These are phyloP conservation scores for Pythium volutum DNA, from an alignment of 352 stramenopile species.

Conservation along the genomic window DNA sequence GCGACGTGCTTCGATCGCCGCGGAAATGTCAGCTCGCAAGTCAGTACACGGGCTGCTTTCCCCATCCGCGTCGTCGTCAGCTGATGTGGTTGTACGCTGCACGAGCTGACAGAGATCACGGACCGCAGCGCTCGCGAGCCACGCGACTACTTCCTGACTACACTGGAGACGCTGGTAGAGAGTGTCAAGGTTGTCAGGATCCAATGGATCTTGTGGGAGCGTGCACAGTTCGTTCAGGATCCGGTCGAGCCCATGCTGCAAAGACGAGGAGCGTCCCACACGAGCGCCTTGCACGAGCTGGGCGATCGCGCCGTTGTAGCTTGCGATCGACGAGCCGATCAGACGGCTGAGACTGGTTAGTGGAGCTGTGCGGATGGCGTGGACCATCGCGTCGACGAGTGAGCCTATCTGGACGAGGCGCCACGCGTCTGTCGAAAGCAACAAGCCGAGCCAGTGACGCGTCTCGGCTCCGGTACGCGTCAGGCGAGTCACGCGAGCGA, in stretches of 20 bases:
- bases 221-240: constrained; percentile 9
- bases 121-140: constrained; percentile 9
- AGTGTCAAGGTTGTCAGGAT: not conserved
- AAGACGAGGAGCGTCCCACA: constrained; percentile 5
- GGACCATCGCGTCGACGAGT: constrained; percentile 1
- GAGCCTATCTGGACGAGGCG: not conserved
- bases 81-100: constrained; percentile 2
- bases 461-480: constrained; percentile 24
- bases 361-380: not conserved
- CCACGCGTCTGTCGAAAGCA: not conserved
- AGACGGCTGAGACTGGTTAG: not conserved
- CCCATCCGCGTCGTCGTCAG: not conserved
- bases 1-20: constrained; percentile 29
- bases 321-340: not conserved
- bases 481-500: constrained; percentile 13
- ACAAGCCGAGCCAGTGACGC: constrained; percentile 18
- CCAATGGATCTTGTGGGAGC: not conserved
- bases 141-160: constrained; percentile 8
- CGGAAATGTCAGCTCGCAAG: constrained; percentile 27
- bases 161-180: constrained; percentile 13
- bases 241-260: constrained; percentile 3
- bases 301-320: not conserved
- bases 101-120: constrained; percentile 13
- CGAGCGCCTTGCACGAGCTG: constrained; percentile 14
- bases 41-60: not conserved